These are phyloP conservation scores for Paecilomyces formosus DNA, from an alignment of 2,329 filamentous ascomycete species.

Conservation along the genomic window DNA sequence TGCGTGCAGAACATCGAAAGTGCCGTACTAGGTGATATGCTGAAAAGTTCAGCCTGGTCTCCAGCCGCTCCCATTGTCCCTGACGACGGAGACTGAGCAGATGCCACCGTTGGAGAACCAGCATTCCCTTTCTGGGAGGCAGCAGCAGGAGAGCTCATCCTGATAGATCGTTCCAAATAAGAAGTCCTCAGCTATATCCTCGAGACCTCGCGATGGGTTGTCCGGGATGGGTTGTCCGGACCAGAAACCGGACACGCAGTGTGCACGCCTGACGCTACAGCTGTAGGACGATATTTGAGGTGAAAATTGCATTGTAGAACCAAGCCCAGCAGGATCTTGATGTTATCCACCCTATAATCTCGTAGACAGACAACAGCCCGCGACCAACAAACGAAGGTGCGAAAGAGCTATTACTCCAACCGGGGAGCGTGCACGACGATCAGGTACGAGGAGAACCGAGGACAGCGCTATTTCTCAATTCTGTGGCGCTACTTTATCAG, in stretches of 20 bases:
- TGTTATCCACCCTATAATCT: not conserved
- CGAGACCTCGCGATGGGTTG: not conserved
- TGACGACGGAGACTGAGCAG: not conserved
- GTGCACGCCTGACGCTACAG: slow-evolving; percentile 19
- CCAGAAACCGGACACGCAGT: slow-evolving; percentile 1
- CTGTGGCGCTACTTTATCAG: not conserved
- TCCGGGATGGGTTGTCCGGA: not conserved
- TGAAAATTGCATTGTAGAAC: slow-evolving; percentile 28
- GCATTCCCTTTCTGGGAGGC: slow-evolving; percentile 11
- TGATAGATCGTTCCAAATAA: slow-evolving; percentile 4
- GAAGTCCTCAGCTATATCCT: not conserved
- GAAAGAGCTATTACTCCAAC: not conserved
- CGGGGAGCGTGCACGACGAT: not conserved
- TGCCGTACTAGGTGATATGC: slow-evolving; percentile 63
- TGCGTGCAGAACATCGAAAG: slow-evolving; percentile 70
- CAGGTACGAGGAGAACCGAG: not conserved
- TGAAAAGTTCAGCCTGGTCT: slow-evolving; percentile 45
- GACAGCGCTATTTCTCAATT: not conserved
- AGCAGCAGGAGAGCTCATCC: slow-evolving; percentile 16
- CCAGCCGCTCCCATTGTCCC: not conserved
- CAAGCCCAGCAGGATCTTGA: slow-evolving; percentile 2
- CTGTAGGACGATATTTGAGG: slow-evolving; percentile 14
- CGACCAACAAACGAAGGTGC: not conserved
- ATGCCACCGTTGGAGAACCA: slow-evolving; percentile 6
- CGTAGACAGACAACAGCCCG: not conserved